Base-by-base conservation (phyloP, 2,329 filamentous ascomycete genomes). In the Claviceps fusiformis region DNA sequence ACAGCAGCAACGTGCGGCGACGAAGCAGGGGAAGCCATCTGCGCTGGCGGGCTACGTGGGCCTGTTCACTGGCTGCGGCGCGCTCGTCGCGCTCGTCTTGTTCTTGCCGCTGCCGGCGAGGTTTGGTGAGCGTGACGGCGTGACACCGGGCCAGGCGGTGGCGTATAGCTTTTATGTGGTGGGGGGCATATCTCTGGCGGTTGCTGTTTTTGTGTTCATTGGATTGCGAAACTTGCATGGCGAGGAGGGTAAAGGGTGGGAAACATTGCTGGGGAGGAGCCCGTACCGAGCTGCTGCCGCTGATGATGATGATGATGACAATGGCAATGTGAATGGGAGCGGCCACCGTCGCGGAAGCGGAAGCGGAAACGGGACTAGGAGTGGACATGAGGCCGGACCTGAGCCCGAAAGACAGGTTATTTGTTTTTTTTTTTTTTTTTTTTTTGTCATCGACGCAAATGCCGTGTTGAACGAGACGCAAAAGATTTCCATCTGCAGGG, bases 21-120 rank as follows among this genome's bases (percentile, higher is more conserved):
- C 58, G 44, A 63, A 60, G 62, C 66, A 60, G 49, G 70, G 70
- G n/a, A 78, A 78, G 58, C 76, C 80, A 1, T 76, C 78, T 1
- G 74, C 75, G 19, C 78, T 98, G 31, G 92, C 93, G 17, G 93
- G 93, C 0, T 83, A 91, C 52, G 93, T 98, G 5, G 93, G 93
- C 5, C 75, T 95, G 56, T 95, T 95, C 66, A 95, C 93, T 8
- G 93, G 93, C 29, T 89, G 88, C 63, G 93, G 93, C 57, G 93
- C 93, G 15, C 77, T 98, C 5, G 77, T 98, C 5, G 90, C 93
- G 11, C 74, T 98, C 35, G 70, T 76, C 0, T 64, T 93, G 39
- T 97, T 98, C 65, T 76, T 98, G 15, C 93, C 92, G 6, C 78
- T 98, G 19, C 93, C 93, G 0, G 86, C 89, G 2, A 79, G 79